Evolutionary conservation across 1,284 basidiomycete species (phyloP), one percentile per base, ranked within the genome.

Genomic region (Xerocomus cyaneibrunnescens): DNA sequence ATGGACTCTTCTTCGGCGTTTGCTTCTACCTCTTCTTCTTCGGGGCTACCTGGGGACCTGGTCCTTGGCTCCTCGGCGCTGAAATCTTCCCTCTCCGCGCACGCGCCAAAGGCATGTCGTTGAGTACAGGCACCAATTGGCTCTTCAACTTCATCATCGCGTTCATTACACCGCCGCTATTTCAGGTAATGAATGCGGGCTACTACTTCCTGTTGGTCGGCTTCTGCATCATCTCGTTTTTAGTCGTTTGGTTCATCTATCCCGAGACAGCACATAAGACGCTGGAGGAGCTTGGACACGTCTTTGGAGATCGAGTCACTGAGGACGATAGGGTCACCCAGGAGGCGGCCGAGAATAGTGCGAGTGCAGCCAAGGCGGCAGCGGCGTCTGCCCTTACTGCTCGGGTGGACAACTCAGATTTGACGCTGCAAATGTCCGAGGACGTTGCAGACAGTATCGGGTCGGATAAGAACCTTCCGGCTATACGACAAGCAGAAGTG

Each of bases 11-110:
- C 41, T 66, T 67, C 56, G 76, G 71, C 32, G 69, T 75, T 45
- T 73, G 74, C 54, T 48, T 72, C 40, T 76, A 74, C 53, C 65
- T 76, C 35, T 74, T 79, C 60, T 68, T 75, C 57, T 80, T 74
- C 47, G 78, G 76, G 8, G 76, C 77, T 19, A 77, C 77, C 60
- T 85, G 84, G 81, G 85, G 85, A 30, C 85, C 85, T 1, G 76
- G 74, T 36, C 81, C 82, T 3, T 88, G 83, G 79, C 68, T 82
- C 8, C 69, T 83, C 17, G 75, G 76, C 16, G 77, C 79, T 3
- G 81, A 84, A 60, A 79, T 87, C 55, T 88, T 85, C 72, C 84
- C 85, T 17, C 73, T 85, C 51, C 81, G 83, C 22, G 81, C 84
- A 28, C 78, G 85, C 55, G 78, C 84, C 28, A 84, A 84, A 59